Evolutionary conservation across 139 green algal species (phyloP), one percentile per base, ranked within the genome.

Genomic region (Chlorella sp.): DNA sequence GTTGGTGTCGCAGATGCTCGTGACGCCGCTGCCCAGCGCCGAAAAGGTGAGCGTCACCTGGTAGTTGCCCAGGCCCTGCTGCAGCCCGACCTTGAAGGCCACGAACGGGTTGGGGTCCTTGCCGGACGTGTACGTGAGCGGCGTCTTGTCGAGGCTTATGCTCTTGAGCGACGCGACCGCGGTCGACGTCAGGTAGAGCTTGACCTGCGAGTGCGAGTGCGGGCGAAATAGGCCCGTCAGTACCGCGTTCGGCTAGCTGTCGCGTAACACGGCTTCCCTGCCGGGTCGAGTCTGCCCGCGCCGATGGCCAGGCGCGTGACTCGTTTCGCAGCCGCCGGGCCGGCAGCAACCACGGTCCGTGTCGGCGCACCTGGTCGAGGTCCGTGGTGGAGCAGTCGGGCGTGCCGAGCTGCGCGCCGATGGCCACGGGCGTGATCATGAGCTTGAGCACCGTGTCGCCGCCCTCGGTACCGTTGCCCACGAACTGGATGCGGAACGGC

Each of bases 401-500:
- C 20, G 31, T 35, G 32, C 63, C 63, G 31, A 69, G 63, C 33
- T 69, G 63, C 3, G 33, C 6, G 3, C 63, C 63, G 5, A 69
- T 50, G 31, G 63, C 31, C 2, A 69, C 63, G 2, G 63, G 31
- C 5, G 24, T 50, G 5, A 69, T 5, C 32, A 49, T 49, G 32
- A 69, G 31, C 2, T 35, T 35, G 2, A 69, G 5, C 14, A 50
- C 22, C 2, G 31, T 26, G 31, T 14, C 14, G 63, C 20, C 31
- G 32, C 5, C 5, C 2, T 51, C 31, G 5, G 63, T 69, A 20
- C 32, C 32, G 32, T 51, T 69, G 27, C 31, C 31, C 14, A 27
- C 35, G 42, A 36, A 71, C 5, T 60, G 24, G 27, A 71, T 20
- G 66, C 66, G 66, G 66, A 36, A 71, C 26, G 66, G 66, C 5